Evolutionary conservation across 169 alveolate species (phyloP).

Genomic region (Fabrea salina): DNA sequence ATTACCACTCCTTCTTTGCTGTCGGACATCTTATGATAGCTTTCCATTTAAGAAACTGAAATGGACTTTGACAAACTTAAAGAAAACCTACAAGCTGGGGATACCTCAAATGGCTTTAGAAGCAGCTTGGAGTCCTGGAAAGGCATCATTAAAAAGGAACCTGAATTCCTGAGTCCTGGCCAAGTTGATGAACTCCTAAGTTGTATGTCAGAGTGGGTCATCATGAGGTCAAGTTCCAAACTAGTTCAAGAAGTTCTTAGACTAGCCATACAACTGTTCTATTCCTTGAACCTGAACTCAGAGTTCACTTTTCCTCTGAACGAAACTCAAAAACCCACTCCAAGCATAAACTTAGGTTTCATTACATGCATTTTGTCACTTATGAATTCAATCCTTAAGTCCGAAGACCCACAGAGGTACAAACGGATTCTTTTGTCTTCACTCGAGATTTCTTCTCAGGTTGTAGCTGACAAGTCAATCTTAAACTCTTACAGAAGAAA

Average conservation of each 20-base stretch:
- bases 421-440: not conserved
- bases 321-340: not conserved
- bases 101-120: too few relatives aligned
- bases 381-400: slow-evolving; percentile 23
- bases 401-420: not conserved
- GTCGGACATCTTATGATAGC: too few relatives aligned
- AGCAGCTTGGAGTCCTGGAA: too few relatives aligned
- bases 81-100: too few relatives aligned
- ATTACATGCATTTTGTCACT: slow-evolving; percentile 31
- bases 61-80: too few relatives aligned
- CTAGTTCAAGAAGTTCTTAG: not conserved
- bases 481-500: slow-evolving; percentile 18
- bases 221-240: slow-evolving; percentile 18
- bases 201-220: slow-evolving; percentile 9
- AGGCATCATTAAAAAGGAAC: too few relatives aligned
- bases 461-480: not conserved
- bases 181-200: not conserved
- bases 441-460: not conserved
- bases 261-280: not conserved
- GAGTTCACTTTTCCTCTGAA: not conserved
- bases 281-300: not conserved
- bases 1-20: not conserved
- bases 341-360: not conserved
- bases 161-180: too few relatives aligned
- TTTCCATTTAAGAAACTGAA: too few relatives aligned